Percentiles rank a stretch among this genome's conserved stretches.
phyloP scores from a whole-genome alignment of 1,284 basidiomycete genomes.

The Cryptococcus sp. region DNA sequence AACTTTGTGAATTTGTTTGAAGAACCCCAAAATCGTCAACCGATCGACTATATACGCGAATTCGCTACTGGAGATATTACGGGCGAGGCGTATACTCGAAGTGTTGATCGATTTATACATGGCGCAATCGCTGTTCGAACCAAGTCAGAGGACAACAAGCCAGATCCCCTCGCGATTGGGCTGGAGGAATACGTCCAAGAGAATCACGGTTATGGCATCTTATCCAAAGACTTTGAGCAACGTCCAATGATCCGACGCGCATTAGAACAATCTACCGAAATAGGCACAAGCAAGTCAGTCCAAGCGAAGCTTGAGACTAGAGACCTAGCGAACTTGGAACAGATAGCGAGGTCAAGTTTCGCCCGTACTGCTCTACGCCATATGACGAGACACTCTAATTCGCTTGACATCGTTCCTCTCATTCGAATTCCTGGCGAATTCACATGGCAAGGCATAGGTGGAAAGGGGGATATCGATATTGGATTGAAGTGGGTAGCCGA shows the following conservation, averaged over 20 bases:
- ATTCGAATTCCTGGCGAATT: background rate
- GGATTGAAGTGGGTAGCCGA: background rate
- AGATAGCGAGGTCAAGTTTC: too few species aligned
- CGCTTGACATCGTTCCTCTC: background rate
- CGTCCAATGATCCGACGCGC: too few species aligned
- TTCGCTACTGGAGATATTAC: constrained; percentile 27
- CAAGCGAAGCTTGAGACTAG: too few species aligned
- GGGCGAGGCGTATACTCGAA: constrained; percentile 42
- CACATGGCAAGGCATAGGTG: background rate
- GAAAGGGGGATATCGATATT: background rate
- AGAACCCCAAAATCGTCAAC: constrained; percentile 5
- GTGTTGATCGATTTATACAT: constrained; percentile 35
- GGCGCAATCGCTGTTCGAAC: constrained; percentile 28
- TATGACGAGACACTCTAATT: background rate
- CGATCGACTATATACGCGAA: constrained; percentile 27
- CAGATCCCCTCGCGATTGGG: constrained; percentile 3
- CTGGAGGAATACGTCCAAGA: constrained; percentile 28
- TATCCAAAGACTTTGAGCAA: constrained; percentile 4
- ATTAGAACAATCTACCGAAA: too few species aligned
- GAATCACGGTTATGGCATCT: constrained; percentile 25
- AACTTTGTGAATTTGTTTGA: constrained; percentile 36
- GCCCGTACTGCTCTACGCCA: background rate
- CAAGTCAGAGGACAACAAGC: background rate
- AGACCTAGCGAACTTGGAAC: too few species aligned
- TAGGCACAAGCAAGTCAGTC: too few species aligned